Evolutionary conservation across 1,284 basidiomycete genomes (phyloP).

Genomic region (Inonotus hispidus): DNA sequence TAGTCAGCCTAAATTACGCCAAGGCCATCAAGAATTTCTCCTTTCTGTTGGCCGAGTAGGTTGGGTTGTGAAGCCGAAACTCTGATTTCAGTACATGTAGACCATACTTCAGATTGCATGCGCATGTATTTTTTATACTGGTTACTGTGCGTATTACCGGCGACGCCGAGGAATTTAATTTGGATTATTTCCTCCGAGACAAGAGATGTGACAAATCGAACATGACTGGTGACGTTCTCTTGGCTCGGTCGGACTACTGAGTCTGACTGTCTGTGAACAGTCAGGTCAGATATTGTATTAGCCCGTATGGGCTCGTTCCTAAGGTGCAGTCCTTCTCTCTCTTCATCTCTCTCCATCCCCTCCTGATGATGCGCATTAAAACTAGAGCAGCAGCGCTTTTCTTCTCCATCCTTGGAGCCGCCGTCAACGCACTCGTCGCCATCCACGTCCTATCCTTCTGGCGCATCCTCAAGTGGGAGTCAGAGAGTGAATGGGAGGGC

Average conservation of each 20-base stretch:
- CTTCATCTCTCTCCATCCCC: neutral
- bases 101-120: too few relatives aligned
- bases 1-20: too few relatives aligned
- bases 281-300: neutral
- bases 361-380: conserved; percentile 11
- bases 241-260: neutral
- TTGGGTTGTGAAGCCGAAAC: too few relatives aligned
- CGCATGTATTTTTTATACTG: too few relatives aligned
- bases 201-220: conserved; percentile 1
- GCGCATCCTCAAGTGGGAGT: conserved; percentile 61
- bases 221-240: conserved; percentile 1
- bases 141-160: too few relatives aligned
- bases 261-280: neutral
- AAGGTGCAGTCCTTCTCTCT: conserved; percentile 6
- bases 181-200: too few relatives aligned
- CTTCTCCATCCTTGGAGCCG: conserved; percentile 49
- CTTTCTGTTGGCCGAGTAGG: too few relatives aligned
- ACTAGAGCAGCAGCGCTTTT: conserved; percentile 48
- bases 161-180: neutral
- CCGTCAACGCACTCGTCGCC: conserved; percentile 51
- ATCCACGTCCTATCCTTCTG: conserved; percentile 51
- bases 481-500: conserved; percentile 68
- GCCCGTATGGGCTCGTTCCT: neutral
- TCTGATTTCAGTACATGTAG: too few relatives aligned
- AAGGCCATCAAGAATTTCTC: too few relatives aligned